These are phyloP conservation scores for Syzygium aromaticum DNA, from an alignment of 345 rosid genomes.

Conservation along the genomic window DNA sequence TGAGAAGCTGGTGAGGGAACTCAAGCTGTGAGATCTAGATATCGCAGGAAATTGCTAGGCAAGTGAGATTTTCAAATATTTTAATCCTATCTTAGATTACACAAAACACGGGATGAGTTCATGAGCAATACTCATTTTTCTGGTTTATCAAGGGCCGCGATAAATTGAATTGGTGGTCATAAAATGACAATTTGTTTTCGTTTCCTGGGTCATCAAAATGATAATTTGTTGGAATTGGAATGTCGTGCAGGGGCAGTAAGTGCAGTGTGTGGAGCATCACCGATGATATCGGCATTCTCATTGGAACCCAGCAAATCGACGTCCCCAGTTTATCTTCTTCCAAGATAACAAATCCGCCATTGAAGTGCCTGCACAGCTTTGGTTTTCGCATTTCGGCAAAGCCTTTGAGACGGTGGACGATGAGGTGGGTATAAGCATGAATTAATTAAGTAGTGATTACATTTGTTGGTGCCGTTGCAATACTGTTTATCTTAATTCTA, in stretches of 20 bases:
- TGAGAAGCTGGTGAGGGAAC: too few relatives aligned
- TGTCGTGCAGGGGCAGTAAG: conserved; percentile 48
- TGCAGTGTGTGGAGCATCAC: conserved; percentile 70
- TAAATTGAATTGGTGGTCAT: too few relatives aligned
- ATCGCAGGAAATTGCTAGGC: too few relatives aligned
- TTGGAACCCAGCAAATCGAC: conserved; percentile 66
- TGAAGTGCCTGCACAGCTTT: conserved; percentile 59
- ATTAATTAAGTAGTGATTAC: not conserved
- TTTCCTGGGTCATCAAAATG: too few relatives aligned
- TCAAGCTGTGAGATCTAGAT: too few relatives aligned
- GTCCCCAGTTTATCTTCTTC: conserved; percentile 75
- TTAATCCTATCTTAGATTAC: too few relatives aligned
- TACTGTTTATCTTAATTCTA: not conserved
- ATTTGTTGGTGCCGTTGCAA: not conserved
- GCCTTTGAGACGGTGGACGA: conserved; percentile 45
- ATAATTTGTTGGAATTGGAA: not conserved
- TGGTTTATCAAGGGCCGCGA: too few relatives aligned
- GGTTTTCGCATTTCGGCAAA: conserved; percentile 73
- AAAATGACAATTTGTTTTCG: too few relatives aligned
- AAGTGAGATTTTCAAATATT: too few relatives aligned
- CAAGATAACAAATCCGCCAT: conserved; percentile 63
- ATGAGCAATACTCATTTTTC: too few relatives aligned
- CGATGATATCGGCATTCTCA: conserved; percentile 85
- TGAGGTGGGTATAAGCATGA: not conserved
- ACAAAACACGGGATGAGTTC: too few relatives aligned